Conservation (phyloP, 495 filamentous ascomycete genomes). For the Penicillium longicatenatum region DNA sequence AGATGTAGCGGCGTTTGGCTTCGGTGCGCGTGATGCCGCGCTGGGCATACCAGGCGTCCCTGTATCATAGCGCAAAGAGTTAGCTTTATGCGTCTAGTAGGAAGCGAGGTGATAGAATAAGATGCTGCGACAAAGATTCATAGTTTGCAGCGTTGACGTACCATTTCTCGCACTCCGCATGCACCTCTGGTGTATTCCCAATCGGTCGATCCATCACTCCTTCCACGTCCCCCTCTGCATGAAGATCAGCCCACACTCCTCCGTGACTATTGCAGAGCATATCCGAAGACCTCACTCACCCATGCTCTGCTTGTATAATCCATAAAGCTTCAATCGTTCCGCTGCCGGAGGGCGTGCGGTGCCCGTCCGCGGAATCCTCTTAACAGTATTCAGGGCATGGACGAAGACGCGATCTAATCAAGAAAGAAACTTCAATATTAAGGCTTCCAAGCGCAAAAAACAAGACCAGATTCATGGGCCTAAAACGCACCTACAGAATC, state of each 20-base stretch:
- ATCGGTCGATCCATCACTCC: constrained; percentile 86
- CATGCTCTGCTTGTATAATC: constrained; percentile 98
- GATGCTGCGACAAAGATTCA: not conserved
- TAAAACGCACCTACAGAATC: constrained; percentile 56
- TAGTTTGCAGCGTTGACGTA: constrained; percentile 24
- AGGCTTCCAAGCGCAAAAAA: not conserved
- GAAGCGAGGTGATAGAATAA: not conserved
- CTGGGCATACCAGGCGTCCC: constrained; percentile 92
- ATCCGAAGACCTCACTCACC: constrained; percentile 40
- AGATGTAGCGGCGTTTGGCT: constrained; percentile 92
- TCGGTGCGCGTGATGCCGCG: constrained; percentile 80
- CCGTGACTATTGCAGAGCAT: not conserved
- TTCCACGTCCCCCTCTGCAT: constrained; percentile 83
- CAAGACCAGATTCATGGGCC: not conserved
- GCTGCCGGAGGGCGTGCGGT: constrained; percentile 81
- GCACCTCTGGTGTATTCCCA: constrained; percentile 52
- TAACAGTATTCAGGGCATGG: constrained; percentile 97
- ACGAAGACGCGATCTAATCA: constrained; percentile 89
- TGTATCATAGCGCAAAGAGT: constrained; percentile 14
- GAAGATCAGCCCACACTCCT: constrained; percentile 8
- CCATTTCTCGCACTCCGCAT: constrained; percentile 64
- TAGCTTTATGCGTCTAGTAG: not conserved
- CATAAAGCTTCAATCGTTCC: constrained; percentile 90
- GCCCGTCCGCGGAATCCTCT: constrained; percentile 92
- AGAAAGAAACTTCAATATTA: not conserved